Evolutionary conservation across 2,329 filamentous ascomycete species (phyloP), one percentile per base, ranked within the genome.

Genomic region (Sarocladium kiliense): DNA sequence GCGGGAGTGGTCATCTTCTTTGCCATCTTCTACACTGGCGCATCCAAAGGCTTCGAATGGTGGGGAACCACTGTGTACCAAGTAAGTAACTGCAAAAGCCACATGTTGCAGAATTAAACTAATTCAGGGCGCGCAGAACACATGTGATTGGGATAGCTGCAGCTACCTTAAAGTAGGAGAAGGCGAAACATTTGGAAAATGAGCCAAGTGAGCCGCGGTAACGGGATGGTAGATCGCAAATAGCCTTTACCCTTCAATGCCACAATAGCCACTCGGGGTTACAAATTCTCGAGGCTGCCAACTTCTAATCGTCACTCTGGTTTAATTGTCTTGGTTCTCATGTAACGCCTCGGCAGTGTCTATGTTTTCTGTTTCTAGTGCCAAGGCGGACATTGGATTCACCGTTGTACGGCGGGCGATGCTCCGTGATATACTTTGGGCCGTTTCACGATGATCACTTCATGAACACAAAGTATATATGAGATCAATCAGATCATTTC

Each of bases 1-100:
- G 62, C 64, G 16, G 64, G 61, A 5, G 64, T 70, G n/a, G 23
- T 70, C 12, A 69, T 68, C 16, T 70, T 70, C 57, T 70, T 70
- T 30, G 58, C 66, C 27, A 47, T 70, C 1, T 65, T 67, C 32
- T 69, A 69, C 44, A 66, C 65, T 0, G 65, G 65, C 1, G 66
- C 60, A 0, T 59, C 61, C 1, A 58, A 62, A 11, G 54, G 62
- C 2, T 57, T 68, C 19, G 59, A 37, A 1, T 69, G 66, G 66
- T 68, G 67, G 65, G 67, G 67, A 7, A 68, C 65, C 4, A 55
- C 58, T 1, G 60, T 63, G 9, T 55, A 63, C 47, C 54, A 61
- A 54, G 60, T 62, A 32, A 53, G 54, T 25, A 10, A n/a, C 37
- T 19, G 10, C 37, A 18, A 12, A 6, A 18, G 6, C n/a, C 6